phyloP scores from a whole-genome alignment of 208 protist species.

The Entamoeba invadens region DNA sequence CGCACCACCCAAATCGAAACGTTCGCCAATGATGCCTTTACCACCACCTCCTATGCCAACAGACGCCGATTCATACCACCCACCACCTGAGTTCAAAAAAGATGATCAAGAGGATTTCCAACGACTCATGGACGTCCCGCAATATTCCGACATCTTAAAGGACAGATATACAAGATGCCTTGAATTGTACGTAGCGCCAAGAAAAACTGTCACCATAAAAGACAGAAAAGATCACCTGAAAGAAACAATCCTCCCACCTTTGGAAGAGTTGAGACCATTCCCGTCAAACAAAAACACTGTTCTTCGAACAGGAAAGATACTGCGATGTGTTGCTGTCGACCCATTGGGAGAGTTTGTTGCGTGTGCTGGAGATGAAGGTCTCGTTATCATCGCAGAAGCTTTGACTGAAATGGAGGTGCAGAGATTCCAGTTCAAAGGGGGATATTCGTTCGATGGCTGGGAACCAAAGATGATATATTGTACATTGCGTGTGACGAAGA shows the following conservation, averaged over 20 bases:
- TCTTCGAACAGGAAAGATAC: background rate
- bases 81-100: conserved; percentile 13
- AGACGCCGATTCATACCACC: conserved; percentile 20
- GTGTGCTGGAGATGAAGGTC: background rate
- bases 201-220: background rate
- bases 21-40: background rate
- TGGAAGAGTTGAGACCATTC: background rate
- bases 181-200: conserved; percentile 14
- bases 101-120: conserved; percentile 2
- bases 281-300: background rate
- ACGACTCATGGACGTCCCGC: background rate
- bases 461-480: background rate
- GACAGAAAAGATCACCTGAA: background rate
- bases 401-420: background rate
- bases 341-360: background rate
- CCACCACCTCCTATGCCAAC: background rate
- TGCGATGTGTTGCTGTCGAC: background rate
- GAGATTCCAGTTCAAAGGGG: background rate
- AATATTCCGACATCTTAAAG: background rate
- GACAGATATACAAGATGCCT: conserved; percentile 16
- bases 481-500: background rate
- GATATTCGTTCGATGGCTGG: background rate
- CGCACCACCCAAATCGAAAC: background rate
- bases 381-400: background rate
- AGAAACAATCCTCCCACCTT: background rate